Conservation (phyloP, 140 eudicot genomes). For the Erigeron philadelphicus region DNA sequence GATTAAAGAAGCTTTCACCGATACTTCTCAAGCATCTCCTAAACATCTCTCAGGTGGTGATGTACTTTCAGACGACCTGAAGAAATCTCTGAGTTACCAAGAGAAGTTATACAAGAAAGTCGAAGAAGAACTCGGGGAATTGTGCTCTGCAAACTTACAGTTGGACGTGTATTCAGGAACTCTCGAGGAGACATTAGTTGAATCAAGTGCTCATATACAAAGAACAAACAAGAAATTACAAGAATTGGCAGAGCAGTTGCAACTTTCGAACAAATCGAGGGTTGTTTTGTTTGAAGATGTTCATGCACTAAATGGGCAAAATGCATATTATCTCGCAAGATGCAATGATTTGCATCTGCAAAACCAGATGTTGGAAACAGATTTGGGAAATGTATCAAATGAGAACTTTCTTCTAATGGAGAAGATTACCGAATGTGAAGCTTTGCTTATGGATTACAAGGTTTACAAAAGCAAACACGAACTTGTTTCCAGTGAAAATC, state of each 20-base stretch:
- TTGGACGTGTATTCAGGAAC: slow-evolving; percentile 59
- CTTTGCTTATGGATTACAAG: slow-evolving; percentile 37
- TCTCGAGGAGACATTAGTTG: slow-evolving; percentile 48
- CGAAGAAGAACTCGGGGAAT: slow-evolving; percentile 66
- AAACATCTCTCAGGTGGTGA: slow-evolving; percentile 27
- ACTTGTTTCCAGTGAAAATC: slow-evolving; percentile 55
- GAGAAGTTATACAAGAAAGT: slow-evolving; percentile 69
- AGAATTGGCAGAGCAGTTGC: slow-evolving; percentile 41
- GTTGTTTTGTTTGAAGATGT: slow-evolving; percentile 51
- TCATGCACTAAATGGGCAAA: slow-evolving; percentile 36
- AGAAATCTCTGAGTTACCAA: slow-evolving; percentile 58
- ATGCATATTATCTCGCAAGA: slow-evolving; percentile 44
- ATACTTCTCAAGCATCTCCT: slow-evolving; percentile 32
- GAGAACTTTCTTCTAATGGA: slow-evolving; percentile 55
- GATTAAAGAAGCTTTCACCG: slow-evolving; percentile 61
- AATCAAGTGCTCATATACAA: slow-evolving; percentile 40
- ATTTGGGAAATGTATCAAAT: slow-evolving; percentile 50
- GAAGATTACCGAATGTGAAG: slow-evolving; percentile 62
- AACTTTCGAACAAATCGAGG: slow-evolving; percentile 38
- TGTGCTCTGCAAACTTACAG: slow-evolving; percentile 44
- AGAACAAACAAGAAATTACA: slow-evolving; percentile 33
- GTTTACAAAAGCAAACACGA: slow-evolving; percentile 47
- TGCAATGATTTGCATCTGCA: slow-evolving; percentile 53
- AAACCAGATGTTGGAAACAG: slow-evolving; percentile 56
- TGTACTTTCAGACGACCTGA: slow-evolving; percentile 40